Conservation (phyloP, 768 basidiomycete genomes). For the Pleurotus eryngii region DNA sequence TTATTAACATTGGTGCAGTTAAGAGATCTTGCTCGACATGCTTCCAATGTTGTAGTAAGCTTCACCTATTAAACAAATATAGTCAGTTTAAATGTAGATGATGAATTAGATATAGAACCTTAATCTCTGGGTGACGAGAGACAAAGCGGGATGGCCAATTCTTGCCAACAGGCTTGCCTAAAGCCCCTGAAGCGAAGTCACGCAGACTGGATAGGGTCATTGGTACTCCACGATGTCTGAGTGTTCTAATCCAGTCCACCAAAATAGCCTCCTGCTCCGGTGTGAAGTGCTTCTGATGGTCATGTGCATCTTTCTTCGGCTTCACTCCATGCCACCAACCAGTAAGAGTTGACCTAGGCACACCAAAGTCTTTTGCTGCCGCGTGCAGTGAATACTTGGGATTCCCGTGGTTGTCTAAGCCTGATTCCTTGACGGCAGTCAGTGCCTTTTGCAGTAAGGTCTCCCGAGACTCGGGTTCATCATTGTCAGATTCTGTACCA, state of each 20-base stretch:
- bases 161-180: neutral
- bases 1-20: conserved; percentile 24
- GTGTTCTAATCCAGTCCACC: neutral
- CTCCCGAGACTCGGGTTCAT: no score
- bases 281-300: neutral
- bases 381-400: neutral
- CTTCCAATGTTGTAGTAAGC: conserved; percentile 11
- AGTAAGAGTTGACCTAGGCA: neutral
- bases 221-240: neutral
- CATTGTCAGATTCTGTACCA: no score
- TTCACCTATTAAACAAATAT: conserved; percentile 9
- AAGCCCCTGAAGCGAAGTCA: neutral
- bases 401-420: neutral
- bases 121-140: conserved; percentile 1
- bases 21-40: conserved; percentile 23
- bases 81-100: neutral
- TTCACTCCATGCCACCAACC: neutral
- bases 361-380: neutral
- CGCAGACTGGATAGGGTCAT: neutral
- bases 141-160: conserved; percentile 2
- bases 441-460: neutral
- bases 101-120: neutral
- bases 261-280: neutral
- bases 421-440: neutral
- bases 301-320: neutral